phyloP scores from a whole-genome alignment of 1,139 yeast genomes.

The Hanseniaspora sp. region DNA sequence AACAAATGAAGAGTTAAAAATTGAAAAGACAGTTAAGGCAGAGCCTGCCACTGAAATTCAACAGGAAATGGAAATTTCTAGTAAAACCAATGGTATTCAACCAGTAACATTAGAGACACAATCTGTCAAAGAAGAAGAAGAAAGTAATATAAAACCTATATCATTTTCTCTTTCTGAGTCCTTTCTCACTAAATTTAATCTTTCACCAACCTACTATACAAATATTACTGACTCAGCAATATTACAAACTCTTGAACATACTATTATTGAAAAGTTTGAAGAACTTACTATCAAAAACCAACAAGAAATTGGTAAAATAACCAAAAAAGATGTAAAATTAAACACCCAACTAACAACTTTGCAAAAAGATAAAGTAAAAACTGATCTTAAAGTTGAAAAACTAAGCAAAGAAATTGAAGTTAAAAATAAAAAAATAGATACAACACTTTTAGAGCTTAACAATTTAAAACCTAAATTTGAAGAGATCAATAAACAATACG shows the following conservation, averaged over 20 bases:
- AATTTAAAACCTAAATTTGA: slow-evolving; percentile 13
- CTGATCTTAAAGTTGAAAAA: slow-evolving; percentile 39
- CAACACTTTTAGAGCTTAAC: slow-evolving; percentile 7
- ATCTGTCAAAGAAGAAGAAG: not conserved
- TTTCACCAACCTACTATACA: slow-evolving; percentile 1
- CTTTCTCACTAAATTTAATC: not conserved
- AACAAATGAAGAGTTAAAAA: no score
- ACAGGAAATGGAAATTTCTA: not conserved
- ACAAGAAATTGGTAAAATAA: slow-evolving; percentile 69
- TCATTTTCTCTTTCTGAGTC: not conserved
- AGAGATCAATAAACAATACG: not conserved
- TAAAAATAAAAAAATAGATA: slow-evolving; percentile 19
- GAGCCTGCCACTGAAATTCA: no score
- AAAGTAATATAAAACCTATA: not conserved
- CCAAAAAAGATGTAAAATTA: slow-evolving; percentile 61
- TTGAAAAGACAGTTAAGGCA: no score
- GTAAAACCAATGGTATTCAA: not conserved
- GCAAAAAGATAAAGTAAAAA: slow-evolving; percentile 36
- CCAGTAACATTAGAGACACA: not conserved
- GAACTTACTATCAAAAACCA: slow-evolving; percentile 51
- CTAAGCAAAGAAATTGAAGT: slow-evolving; percentile 27
- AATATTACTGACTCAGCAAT: not conserved
- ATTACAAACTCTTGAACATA: slow-evolving; percentile 13
- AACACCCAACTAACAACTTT: slow-evolving; percentile 58
- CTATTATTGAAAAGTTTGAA: slow-evolving; percentile 19